phyloP scores from a whole-genome alignment of 1,284 basidiomycete species.

The Apiotrichum mycotoxinovorans region DNA sequence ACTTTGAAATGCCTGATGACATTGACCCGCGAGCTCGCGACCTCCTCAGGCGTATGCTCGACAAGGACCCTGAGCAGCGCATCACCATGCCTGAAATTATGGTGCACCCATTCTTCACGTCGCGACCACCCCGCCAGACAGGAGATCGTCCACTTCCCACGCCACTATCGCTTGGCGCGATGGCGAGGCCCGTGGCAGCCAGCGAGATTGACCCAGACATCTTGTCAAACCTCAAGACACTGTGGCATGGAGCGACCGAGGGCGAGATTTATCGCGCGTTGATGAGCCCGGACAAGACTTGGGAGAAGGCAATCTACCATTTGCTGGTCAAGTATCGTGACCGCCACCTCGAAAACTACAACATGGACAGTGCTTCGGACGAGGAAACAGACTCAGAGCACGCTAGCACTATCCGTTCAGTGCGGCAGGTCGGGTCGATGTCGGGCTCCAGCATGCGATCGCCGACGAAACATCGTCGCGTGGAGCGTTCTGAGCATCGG shows the following conservation, averaged over 20 bases:
- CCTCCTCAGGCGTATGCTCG: conserved; percentile 81
- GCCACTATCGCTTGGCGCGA: conserved; percentile 66
- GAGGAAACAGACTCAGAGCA: conserved; percentile 19
- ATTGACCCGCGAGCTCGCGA: conserved; percentile 75
- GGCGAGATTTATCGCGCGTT: conserved; percentile 68
- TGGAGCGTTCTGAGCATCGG: neutral
- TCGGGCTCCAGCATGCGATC: neutral
- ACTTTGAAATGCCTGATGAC: conserved; percentile 76
- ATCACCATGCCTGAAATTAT: conserved; percentile 88
- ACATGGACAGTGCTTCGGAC: conserved; percentile 52
- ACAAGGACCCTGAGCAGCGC: conserved; percentile 72
- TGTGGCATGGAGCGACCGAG: conserved; percentile 78
- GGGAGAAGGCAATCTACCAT: conserved; percentile 92
- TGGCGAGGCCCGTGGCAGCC: conserved; percentile 63
- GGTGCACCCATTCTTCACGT: conserved; percentile 82
- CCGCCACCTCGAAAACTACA: conserved; percentile 64
- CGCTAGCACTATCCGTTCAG: neutral
- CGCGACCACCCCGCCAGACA: conserved; percentile 58
- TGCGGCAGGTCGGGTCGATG: neutral
- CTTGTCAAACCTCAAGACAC: conserved; percentile 79
- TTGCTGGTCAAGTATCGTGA: conserved; percentile 73
- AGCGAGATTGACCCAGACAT: conserved; percentile 82
- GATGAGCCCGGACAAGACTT: conserved; percentile 61
- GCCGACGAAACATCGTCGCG: conserved; percentile 9
- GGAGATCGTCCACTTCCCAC: conserved; percentile 57